A percentile compares a stretch with the other conserved stretches of the same genome.
phyloP scores from a whole-genome alignment of 176 grass and related monocot genomes.

The Eragrostis curvula region DNA sequence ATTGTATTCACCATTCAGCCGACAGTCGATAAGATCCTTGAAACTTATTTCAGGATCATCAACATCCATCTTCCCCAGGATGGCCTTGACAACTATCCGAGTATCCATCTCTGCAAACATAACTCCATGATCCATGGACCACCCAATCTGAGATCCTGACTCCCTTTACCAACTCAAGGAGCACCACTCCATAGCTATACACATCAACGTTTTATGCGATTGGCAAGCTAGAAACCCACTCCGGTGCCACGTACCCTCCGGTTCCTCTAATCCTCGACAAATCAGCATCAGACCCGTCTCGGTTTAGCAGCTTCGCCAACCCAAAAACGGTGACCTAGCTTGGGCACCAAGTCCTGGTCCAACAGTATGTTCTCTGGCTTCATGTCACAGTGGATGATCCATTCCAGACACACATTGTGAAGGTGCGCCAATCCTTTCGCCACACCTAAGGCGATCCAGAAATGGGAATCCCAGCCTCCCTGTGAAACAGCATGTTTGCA shows the following conservation, averaged over 20 bases:
- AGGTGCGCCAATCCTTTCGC: slow-evolving; percentile 57
- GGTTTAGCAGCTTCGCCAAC: slow-evolving; percentile 30
- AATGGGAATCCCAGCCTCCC: slow-evolving; percentile 36
- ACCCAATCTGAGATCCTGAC: slow-evolving; percentile 30
- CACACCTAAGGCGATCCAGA: slow-evolving; percentile 48
- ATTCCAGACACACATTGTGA: slow-evolving; percentile 62
- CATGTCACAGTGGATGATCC: slow-evolving; percentile 69
- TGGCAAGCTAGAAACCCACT: slow-evolving; percentile 32
- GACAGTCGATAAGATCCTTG: not conserved
- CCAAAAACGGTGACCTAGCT: slow-evolving; percentile 58
- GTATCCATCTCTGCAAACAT: not conserved
- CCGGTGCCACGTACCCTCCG: slow-evolving; percentile 46
- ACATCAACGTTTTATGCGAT: slow-evolving; percentile 36
- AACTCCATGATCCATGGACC: not conserved
- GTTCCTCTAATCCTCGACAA: slow-evolving; percentile 39
- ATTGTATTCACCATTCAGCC: not conserved
- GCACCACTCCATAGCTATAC: slow-evolving; percentile 30
- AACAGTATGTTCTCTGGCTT: slow-evolving; percentile 65
- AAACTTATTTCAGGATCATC: not conserved
- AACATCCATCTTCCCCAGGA: not conserved
- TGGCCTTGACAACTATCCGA: not conserved
- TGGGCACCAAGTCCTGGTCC: slow-evolving; percentile 46
- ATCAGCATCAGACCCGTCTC: not conserved
- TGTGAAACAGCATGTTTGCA: slow-evolving; percentile 33
- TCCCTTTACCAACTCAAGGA: slow-evolving; percentile 33